Evolutionary conservation across 106 monocot genomes (phyloP).

Genomic region (Phalaenopsis equestris): DNA sequence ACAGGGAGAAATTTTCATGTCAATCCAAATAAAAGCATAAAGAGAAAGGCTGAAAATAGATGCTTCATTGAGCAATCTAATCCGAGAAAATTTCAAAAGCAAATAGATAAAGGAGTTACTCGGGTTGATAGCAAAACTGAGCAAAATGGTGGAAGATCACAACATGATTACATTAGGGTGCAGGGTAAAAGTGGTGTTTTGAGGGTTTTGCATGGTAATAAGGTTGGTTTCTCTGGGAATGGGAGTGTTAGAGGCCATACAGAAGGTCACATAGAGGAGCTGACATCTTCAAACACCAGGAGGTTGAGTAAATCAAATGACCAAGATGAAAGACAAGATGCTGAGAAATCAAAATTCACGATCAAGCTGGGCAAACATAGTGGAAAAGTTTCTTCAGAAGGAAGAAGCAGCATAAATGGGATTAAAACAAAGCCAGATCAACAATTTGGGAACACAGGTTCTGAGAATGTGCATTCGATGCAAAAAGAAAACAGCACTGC

Average conservation of each 20-base stretch:
- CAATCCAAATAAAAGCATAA: neutral
- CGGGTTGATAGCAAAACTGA: neutral
- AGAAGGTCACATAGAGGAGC: neutral
- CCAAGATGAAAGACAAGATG: neutral
- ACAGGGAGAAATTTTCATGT: neutral
- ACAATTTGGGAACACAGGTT: neutral
- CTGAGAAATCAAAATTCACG: neutral
- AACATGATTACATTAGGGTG: neutral
- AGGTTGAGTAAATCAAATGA: neutral
- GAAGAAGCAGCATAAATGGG: neutral
- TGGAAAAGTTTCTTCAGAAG: neutral
- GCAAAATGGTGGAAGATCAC: slow-evolving; percentile 4
- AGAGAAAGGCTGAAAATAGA: neutral
- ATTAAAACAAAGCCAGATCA: neutral
- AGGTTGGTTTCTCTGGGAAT: neutral
- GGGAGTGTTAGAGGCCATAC: neutral
- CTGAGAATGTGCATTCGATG: neutral
- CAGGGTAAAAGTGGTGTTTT: slow-evolving; percentile 6
- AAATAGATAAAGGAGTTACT: neutral
- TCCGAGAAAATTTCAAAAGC: neutral
- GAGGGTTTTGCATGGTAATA: slow-evolving; percentile 1
- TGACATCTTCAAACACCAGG: neutral
- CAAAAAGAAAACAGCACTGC: neutral
- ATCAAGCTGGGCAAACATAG: neutral
- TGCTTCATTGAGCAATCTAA: neutral